phyloP scores from a whole-genome alignment of 495 filamentous ascomycete species.

The Annulohypoxylon bovei region DNA sequence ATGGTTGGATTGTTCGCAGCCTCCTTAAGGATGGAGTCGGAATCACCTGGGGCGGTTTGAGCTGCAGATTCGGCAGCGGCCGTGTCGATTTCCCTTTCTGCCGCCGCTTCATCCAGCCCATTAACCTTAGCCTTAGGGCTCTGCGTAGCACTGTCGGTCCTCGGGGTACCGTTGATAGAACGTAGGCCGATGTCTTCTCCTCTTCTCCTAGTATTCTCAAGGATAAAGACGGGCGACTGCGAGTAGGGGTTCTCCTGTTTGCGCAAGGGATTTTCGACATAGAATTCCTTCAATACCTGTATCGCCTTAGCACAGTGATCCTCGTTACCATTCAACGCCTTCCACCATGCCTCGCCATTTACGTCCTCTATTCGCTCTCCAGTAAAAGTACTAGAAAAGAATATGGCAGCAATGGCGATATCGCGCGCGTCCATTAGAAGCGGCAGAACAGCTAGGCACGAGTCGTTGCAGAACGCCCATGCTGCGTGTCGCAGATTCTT shows the following conservation, averaged over 20 bases:
- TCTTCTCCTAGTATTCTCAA: conserved; percentile 58
- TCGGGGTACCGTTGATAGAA: conserved; percentile 48
- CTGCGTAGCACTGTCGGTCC: conserved; percentile 52
- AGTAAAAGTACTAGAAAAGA: conserved; percentile 78
- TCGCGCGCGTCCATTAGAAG: conserved; percentile 80
- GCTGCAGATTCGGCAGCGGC: conserved; percentile 47
- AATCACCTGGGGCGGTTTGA: conserved; percentile 52
- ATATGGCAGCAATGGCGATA: conserved; percentile 86
- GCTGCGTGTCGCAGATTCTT: conserved; percentile 81
- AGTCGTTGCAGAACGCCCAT: conserved; percentile 94
- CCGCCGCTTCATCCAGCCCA: conserved; percentile 45
- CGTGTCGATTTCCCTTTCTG: conserved; percentile 45
- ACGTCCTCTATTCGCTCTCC: conserved; percentile 78
- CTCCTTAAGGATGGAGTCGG: conserved; percentile 57
- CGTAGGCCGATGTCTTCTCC: conserved; percentile 52
- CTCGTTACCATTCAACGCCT: conserved; percentile 68
- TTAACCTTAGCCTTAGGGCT: conserved; percentile 50
- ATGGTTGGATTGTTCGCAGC: conserved; percentile 56
- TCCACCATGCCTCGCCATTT: conserved; percentile 89
- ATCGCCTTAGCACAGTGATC: conserved; percentile 71
- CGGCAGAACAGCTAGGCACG: conserved; percentile 81
- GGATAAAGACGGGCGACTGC: conserved; percentile 55
- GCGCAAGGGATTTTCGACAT: conserved; percentile 71
- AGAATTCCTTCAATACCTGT: conserved; percentile 76
- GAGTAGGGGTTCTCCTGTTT: conserved; percentile 55